Percentiles rank a stretch among this genome's conserved stretches.
Conservation (phyloP, 2,329 filamentous ascomycete species). For the Alternaria sp. region DNA sequence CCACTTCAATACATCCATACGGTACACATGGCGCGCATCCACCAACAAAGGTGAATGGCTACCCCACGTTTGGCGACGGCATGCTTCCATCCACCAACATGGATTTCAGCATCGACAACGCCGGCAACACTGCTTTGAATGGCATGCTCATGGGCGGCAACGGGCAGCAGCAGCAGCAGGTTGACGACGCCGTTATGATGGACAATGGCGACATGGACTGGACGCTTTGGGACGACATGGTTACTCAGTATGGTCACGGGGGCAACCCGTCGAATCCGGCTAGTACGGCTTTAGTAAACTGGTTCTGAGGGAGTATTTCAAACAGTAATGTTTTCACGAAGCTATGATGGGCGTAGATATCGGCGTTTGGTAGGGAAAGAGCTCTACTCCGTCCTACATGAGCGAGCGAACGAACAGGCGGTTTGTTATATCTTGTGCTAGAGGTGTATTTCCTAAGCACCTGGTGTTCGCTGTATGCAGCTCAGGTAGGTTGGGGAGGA, state of each 20-base stretch:
- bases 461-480: neutral
- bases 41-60: conserved; percentile 16
- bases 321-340: neutral
- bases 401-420: neutral
- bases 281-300: conserved; percentile 27
- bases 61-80: conserved; percentile 14
- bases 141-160: neutral
- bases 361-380: neutral
- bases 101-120: conserved; percentile 16
- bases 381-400: neutral
- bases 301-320: conserved; percentile 22
- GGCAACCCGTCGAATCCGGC: conserved; percentile 20
- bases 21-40: conserved; percentile 2
- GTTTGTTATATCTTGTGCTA: neutral
- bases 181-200: conserved; percentile 33
- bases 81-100: conserved; percentile 32
- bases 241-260: conserved; percentile 55
- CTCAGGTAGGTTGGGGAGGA: neutral
- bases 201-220: conserved; percentile 54
- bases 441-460: neutral
- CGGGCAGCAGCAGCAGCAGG: conserved; percentile 1
- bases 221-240: conserved; percentile 57
- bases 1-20: neutral
- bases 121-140: conserved; percentile 13
- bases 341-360: neutral